phyloP scores from a whole-genome alignment of 2,329 filamentous ascomycete genomes.

The Camillea tinctor region DNA sequence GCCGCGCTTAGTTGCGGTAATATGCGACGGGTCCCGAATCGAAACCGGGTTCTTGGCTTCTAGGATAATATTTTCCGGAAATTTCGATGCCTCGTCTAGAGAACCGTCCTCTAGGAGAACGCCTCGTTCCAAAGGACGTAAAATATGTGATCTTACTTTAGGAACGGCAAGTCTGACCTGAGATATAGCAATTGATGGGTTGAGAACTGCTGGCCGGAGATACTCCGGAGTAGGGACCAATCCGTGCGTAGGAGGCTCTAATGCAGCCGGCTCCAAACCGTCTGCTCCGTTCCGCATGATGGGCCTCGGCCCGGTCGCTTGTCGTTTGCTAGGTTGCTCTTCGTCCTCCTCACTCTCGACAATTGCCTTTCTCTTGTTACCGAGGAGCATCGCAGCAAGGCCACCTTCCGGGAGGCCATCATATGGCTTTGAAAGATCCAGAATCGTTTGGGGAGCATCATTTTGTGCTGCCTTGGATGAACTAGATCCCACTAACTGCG shows the following conservation, averaged over 20 bases:
- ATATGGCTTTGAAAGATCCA: conserved; percentile 91
- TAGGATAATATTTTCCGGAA: conserved; percentile 71
- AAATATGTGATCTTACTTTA: conserved; percentile 77
- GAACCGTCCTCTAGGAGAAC: conserved; percentile 52
- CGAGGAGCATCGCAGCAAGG: conserved; percentile 78
- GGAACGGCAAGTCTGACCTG: conserved; percentile 86
- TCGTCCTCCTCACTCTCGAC: conserved; percentile 76
- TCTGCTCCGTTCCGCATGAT: conserved; percentile 76
- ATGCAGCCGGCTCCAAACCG: conserved; percentile 73
- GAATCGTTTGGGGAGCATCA: conserved; percentile 75
- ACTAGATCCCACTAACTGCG: conserved; percentile 78
- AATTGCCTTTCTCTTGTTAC: conserved; percentile 85
- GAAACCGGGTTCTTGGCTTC: conserved; percentile 83
- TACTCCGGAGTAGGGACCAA: conserved; percentile 75
- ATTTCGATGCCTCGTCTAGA: conserved; percentile 60
- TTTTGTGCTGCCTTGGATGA: conserved; percentile 61
- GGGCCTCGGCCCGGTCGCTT: conserved; percentile 66
- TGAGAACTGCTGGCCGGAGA: conserved; percentile 82
- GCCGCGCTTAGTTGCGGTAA: conserved; percentile 79
- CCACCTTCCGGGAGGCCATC: conserved; percentile 91
- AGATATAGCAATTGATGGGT: conserved; percentile 75
- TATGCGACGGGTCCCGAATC: conserved; percentile 77
- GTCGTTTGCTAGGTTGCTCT: conserved; percentile 49
- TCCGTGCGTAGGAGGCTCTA: conserved; percentile 58
- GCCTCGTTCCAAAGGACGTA: conserved; percentile 74